These are phyloP conservation scores for Trichoderma cornu-damae DNA, from an alignment of 2,329 filamentous ascomycete genomes.

Conservation along the genomic window DNA sequence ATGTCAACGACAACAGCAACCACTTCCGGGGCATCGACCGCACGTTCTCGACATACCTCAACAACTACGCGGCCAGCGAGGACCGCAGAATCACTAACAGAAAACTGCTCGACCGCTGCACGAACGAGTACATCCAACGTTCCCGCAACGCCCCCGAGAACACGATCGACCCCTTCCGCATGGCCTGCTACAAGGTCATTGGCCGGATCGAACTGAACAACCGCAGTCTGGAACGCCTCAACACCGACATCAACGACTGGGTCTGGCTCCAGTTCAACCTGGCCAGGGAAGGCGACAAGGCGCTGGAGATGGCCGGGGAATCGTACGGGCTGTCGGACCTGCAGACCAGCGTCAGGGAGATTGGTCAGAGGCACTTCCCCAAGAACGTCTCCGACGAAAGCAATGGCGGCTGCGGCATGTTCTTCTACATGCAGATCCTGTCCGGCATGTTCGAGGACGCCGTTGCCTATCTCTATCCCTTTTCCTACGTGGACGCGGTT, in stretches of 20 bases:
- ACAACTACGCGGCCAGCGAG: conserved; percentile 70
- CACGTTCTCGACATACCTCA: conserved; percentile 82
- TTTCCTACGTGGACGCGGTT: conserved; percentile 87
- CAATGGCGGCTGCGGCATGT: conserved; percentile 77
- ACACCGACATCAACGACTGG: conserved; percentile 64
- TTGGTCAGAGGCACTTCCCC: conserved; percentile 85
- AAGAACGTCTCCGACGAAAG: conserved; percentile 70
- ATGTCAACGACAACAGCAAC: conserved; percentile 71
- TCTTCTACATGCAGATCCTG: conserved; percentile 87
- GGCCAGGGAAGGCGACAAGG: conserved; percentile 59
- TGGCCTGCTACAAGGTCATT: conserved; percentile 97
- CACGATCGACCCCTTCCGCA: conserved; percentile 87
- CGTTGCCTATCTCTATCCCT: conserved; percentile 82
- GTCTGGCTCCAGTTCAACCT: conserved; percentile 69
- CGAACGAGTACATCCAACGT: conserved; percentile 82
- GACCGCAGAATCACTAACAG: conserved; percentile 69
- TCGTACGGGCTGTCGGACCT: conserved; percentile 63
- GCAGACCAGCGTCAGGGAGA: conserved; percentile 75
- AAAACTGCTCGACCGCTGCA: conserved; percentile 80
- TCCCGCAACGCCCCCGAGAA: conserved; percentile 78
- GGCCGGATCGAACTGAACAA: conserved; percentile 68
- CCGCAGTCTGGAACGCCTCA: conserved; percentile 58
- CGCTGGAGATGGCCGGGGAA: conserved; percentile 60
- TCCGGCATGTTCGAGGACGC: conserved; percentile 93
- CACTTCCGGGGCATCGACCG: conserved; percentile 88